Evolutionary conservation across 345 rosid species (phyloP), one percentile per base, ranked within the genome.

Genomic region (Arabidopsis suecica): DNA sequence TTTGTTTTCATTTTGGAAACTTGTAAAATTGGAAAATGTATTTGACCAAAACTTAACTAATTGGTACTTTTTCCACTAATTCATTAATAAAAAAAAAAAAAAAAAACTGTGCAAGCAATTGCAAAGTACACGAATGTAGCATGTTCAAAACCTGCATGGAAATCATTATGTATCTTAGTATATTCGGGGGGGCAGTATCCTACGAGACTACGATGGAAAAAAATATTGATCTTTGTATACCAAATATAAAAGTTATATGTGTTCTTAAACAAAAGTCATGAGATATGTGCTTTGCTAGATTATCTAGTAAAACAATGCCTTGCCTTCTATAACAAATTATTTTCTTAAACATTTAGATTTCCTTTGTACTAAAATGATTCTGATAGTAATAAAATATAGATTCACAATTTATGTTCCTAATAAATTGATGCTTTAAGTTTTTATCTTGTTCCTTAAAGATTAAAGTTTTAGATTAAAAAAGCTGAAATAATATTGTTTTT

Each of bases 1-100:
- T 28, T 9, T 42, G 16, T 28, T 50, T 30, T n/a, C 2, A 36
- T 64, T 54, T 42, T 14, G 34, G n/a, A 18, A 5, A 13, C 2
- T 36, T 71, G 60, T n/a, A 5, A 34, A 33, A 22, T 34, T 37
- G 9, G 66, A 28, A 22, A 22, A 41, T 62, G 62, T 53, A 54
- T 41, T 63, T 63, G 69, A 51, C 54, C 0, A 33, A 48, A 72
- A 5, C 30, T 14, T 25, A 22, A 7, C 8, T 45, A 62, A 40
- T 51, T 33, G 23, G 25, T 71, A 37, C 5, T 3, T 40, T 40
- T 36, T 71, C 40, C 38, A 23, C 18, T 48, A 8, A 16, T 7
- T 48, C 32, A 28, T 28, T 3, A 25, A 25, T 25, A 25, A 25
- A 25, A 25, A 25, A 25, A 16, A 18, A 1, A 3, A 0, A 6